Conservation (phyloP, 208 protist species). For the Borovskyia barvae region DNA sequence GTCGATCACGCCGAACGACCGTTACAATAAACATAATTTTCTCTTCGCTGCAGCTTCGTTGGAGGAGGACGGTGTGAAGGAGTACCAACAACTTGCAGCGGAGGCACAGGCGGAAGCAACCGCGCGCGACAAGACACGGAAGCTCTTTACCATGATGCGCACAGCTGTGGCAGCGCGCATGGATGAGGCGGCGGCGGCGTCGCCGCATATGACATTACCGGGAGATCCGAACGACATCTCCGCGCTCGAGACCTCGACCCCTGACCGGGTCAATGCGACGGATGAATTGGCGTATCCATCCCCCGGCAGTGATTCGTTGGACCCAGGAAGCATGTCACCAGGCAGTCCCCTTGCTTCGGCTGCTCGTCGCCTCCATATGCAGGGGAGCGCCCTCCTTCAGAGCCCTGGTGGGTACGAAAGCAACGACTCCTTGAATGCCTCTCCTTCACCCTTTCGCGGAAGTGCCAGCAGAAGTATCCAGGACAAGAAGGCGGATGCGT, state of each 20-base stretch:
- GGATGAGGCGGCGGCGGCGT: conserved; percentile 1
- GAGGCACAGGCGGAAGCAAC: conserved; percentile 20
- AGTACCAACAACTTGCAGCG: conserved; percentile 27
- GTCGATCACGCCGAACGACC: conserved; percentile 73
- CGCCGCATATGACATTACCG: neutral
- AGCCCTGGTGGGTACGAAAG: too few species aligned
- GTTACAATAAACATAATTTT: conserved; percentile 73
- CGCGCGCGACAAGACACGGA: conserved; percentile 41
- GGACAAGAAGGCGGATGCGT: conserved; percentile 25
- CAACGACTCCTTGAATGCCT: too few species aligned
- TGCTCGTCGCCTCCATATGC: too few species aligned
- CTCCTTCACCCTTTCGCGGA: conserved; percentile 3
- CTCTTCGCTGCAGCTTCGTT: conserved; percentile 71
- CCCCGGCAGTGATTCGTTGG: too few species aligned
- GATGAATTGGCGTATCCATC: too few species aligned
- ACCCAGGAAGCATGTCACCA: too few species aligned
- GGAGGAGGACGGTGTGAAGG: conserved; percentile 37
- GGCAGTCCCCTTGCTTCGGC: too few species aligned
- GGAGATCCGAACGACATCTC: too few species aligned
- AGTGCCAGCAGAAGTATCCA: neutral
- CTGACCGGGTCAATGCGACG: too few species aligned
- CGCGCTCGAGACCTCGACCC: too few species aligned
- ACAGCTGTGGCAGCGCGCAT: conserved; percentile 22
- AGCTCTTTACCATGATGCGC: conserved; percentile 62
- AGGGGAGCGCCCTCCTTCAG: too few species aligned